Evolutionary conservation across 2,329 filamentous ascomycete species (phyloP), one percentile per base, ranked within the genome.

Genomic region (Pseudocercospora fuligena): DNA sequence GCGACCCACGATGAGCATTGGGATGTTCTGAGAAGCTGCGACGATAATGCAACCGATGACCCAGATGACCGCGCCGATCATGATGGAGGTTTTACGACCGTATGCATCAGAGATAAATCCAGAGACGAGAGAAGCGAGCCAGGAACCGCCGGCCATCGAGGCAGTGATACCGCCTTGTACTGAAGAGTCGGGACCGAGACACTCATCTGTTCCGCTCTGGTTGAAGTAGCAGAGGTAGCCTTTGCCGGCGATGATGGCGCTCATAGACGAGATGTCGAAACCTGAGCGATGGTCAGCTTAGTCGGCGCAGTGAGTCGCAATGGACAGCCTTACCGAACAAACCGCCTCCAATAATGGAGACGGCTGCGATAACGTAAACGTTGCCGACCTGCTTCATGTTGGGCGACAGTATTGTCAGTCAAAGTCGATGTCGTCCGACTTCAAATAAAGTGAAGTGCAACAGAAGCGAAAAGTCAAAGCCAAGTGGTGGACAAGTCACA

Each of bases 211-310:
- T 61, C 8, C 78, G 76, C 82, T 78, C 73, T 92, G 85, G 72
- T 88, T 82, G 80, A 93, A 93, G 25, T 91, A 93, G 73, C 86
- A 88, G 72, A 88, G 88, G 77, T 93, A 93, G 56, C 89, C 86
- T 64, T 88, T 79, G 0, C 88, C 91, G 31, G 88, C 88, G 43
- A 93, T 82, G 64, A 81, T 81, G 9, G 81, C 80, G 65, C 87
- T 89, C 90, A 93, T 92, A 51, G 89, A 91, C 64, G 86, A 88
- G 73, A 93, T 92, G 79, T 93, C 91, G 76, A 93, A 93, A 72
- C 91, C 92, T 61, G 14, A 11, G 6, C 16, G n/a, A 4, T 60
- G 23, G 54, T 61, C 27, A 66, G 54, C 25, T 16, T 9, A 27
- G 2, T 4, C 19, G 19, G n/a, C 21, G 29, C 46, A 8, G n/a